These are phyloP conservation scores for Mallotus japonicus DNA, from an alignment of 441 rosid species.

Conservation along the genomic window DNA sequence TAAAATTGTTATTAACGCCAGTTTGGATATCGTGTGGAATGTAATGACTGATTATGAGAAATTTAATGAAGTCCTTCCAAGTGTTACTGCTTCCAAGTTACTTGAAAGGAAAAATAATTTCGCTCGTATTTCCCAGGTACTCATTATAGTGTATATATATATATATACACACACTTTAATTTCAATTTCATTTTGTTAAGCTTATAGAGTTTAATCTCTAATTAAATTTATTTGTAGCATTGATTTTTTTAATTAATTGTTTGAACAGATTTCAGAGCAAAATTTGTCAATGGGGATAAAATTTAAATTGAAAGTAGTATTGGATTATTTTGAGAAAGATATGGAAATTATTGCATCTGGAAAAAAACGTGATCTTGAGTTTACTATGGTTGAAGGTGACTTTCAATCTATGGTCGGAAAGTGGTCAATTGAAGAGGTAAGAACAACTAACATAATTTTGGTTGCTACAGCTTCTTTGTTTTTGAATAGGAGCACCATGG, in stretches of 20 bases:
- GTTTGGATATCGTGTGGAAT: background rate
- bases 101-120: background rate
- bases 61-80: background rate
- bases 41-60: background rate
- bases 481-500: too few relatives aligned
- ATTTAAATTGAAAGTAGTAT: conserved; percentile 71
- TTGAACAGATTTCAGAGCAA: conserved; percentile 69
- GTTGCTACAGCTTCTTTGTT: too few relatives aligned
- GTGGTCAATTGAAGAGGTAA: conserved; percentile 90
- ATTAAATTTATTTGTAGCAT: too few relatives aligned
- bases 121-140: background rate
- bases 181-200: too few relatives aligned
- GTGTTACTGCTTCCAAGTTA: background rate
- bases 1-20: background rate
- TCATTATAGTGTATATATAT: too few relatives aligned
- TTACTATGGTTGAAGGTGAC: conserved; percentile 89
- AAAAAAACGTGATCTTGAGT: conserved; percentile 74
- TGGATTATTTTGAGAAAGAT: conserved; percentile 87
- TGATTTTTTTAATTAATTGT: background rate
- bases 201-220: too few relatives aligned
- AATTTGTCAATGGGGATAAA: conserved; percentile 70
- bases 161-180: too few relatives aligned
- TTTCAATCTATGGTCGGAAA: conserved; percentile 77
- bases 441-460: background rate
- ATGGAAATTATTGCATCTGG: conserved; percentile 53